Evolutionary conservation across 495 filamentous ascomycete genomes (phyloP).

Genomic region (Lasiosphaeria ovina): DNA sequence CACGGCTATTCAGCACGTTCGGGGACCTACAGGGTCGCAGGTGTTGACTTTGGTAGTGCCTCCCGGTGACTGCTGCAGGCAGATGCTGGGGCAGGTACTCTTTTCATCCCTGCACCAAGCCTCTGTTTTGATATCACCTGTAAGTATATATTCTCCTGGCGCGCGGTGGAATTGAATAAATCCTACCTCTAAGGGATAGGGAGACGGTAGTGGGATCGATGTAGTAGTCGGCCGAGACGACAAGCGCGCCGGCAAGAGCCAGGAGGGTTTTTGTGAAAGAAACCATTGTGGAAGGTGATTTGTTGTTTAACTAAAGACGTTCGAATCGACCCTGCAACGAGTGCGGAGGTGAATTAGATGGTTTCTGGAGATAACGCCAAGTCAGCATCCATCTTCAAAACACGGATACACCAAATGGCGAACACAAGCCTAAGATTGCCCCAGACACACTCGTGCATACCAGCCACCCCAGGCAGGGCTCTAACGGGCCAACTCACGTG

Average conservation of each 20-base stretch:
- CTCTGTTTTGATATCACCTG: conserved; percentile 43
- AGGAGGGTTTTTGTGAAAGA: conserved; percentile 44
- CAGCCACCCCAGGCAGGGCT: too few relatives aligned
- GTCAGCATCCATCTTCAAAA: too few relatives aligned
- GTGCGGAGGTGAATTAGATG: conserved; percentile 1
- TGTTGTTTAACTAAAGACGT: not conserved
- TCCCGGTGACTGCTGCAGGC: conserved; percentile 58
- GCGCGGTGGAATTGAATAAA: conserved; percentile 6
- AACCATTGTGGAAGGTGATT: conserved; percentile 38
- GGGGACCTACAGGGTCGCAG: conserved; percentile 66
- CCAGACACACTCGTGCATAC: too few relatives aligned
- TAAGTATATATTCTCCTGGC: not conserved
- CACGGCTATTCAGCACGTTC: not conserved
- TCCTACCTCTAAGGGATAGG: conserved; percentile 41
- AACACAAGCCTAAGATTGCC: too few relatives aligned
- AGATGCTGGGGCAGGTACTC: conserved; percentile 73
- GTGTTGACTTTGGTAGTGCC: conserved; percentile 55
- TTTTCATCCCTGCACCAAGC: conserved; percentile 69
- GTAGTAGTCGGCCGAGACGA: conserved; percentile 45
- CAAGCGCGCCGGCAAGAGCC: conserved; percentile 44
- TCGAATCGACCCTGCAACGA: not conserved
- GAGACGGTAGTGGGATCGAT: conserved; percentile 63
- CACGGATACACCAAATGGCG: too few relatives aligned
- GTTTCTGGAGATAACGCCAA: too few relatives aligned
- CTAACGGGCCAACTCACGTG: not conserved